phyloP scores from a whole-genome alignment of 108 stramenopile genomes.

The Pseudonitzschia delicatissima region DNA sequence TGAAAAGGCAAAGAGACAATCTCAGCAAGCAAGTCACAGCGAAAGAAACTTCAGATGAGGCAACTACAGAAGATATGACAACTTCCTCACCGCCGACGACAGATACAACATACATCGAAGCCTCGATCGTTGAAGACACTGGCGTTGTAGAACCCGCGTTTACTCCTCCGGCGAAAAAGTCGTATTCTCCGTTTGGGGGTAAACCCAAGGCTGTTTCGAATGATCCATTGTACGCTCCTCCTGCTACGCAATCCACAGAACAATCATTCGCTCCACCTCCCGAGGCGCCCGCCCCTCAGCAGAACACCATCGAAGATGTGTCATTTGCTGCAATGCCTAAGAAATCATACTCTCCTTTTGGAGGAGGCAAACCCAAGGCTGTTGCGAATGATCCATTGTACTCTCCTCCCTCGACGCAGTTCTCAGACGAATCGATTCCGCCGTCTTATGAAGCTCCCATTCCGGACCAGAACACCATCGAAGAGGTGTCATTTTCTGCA shows the following conservation, averaged over 20 bases:
- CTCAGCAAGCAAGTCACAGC: constrained; percentile 5
- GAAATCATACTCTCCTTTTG: constrained; percentile 13
- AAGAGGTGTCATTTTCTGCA: not conserved
- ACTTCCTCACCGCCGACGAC: not conserved
- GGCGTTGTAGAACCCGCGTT: not conserved
- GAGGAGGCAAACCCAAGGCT: constrained; percentile 4
- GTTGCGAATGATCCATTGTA: constrained; percentile 2
- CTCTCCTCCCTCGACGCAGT: not conserved
- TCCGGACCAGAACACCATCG: not conserved
- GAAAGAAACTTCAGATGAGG: not conserved
- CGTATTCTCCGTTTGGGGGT: constrained; percentile 9
- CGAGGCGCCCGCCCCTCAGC: not conserved
- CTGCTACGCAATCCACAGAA: not conserved
- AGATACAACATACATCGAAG: not conserved
- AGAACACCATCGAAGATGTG: not conserved
- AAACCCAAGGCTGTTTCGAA: constrained; percentile 1
- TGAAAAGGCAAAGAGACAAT: constrained; percentile 6
- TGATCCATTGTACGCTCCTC: constrained; percentile 4
- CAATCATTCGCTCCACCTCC: not conserved
- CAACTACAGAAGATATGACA: not conserved
- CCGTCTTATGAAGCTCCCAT: no score
- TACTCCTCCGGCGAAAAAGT: constrained; percentile 3
- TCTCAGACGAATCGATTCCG: no score
- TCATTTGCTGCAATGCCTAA: not conserved
- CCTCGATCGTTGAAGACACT: not conserved